A percentile compares a stretch with the other conserved stretches of the same genome.
Conservation (phyloP, 1,284 basidiomycete genomes). For the Phellinidium pouzarii region DNA sequence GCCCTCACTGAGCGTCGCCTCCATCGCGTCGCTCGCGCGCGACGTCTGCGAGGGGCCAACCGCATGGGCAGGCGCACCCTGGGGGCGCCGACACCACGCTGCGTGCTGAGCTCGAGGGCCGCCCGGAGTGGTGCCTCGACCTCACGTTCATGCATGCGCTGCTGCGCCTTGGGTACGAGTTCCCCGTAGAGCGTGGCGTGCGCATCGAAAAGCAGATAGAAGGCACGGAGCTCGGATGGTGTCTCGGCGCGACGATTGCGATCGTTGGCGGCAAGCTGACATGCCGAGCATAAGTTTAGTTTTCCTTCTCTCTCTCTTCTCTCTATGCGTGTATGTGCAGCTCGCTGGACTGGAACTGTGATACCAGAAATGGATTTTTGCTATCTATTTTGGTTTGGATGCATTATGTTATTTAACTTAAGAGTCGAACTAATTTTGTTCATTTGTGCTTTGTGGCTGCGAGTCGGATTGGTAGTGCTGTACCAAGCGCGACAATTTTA, state of each 20-base stretch:
- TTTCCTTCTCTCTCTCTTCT: neutral
- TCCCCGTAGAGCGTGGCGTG: conserved; percentile 60
- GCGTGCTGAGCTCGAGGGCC: conserved; percentile 70
- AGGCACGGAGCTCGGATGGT: conserved; percentile 95
- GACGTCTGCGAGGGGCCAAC: conserved; percentile 66
- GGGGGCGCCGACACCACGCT: conserved; percentile 46
- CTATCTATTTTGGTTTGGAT: too few species aligned
- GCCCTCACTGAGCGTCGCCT: conserved; percentile 47
- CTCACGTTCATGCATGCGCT: conserved; percentile 92
- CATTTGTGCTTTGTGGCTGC: too few species aligned
- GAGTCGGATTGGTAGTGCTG: too few species aligned
- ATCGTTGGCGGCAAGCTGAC: conserved; percentile 58
- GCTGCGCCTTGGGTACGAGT: conserved; percentile 80
- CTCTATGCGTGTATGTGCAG: too few species aligned
- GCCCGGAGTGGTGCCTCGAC: conserved; percentile 94
- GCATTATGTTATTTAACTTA: too few species aligned
- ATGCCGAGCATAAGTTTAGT: conserved; percentile 32
- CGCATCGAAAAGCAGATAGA: conserved; percentile 84
- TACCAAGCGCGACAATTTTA: too few species aligned
- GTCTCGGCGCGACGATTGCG: conserved; percentile 77
- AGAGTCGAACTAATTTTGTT: too few species aligned
- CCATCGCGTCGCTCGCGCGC: conserved; percentile 59
- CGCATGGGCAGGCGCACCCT: conserved; percentile 49
- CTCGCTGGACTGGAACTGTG: too few species aligned
- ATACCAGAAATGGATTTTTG: too few species aligned